Evolutionary conservation across 2,329 filamentous ascomycete species (phyloP).

Genomic region (Monosporascus sp.): DNA sequence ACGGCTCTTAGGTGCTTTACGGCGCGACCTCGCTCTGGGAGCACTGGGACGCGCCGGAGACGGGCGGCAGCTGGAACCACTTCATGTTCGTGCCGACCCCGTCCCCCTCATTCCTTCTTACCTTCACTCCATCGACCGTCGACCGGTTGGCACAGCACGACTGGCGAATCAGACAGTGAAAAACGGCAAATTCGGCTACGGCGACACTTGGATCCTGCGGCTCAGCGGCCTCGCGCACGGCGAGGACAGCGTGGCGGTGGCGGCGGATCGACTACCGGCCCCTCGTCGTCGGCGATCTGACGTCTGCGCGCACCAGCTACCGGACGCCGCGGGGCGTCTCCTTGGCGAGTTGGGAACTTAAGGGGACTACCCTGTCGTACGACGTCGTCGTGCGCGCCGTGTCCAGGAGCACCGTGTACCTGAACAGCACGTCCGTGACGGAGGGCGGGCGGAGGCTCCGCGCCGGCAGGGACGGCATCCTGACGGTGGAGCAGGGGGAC

Average conservation of each 20-base stretch:
- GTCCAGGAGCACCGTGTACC: neutral
- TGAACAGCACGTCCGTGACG: neutral
- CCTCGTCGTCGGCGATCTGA: conserved; percentile 4
- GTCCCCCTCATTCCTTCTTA: neutral
- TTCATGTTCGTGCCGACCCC: conserved; percentile 6
- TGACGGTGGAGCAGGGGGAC: neutral
- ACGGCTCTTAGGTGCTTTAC: conserved; percentile 2
- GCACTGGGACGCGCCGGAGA: conserved; percentile 7
- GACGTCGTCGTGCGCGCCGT: conserved; percentile 4
- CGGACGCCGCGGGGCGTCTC: conserved; percentile 1
- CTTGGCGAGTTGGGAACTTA: conserved; percentile 3
- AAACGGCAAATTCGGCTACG: neutral
- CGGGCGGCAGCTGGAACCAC: conserved; percentile 8
- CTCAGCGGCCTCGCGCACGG: conserved; percentile 1
- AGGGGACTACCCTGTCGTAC: conserved; percentile 1
- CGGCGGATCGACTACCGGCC: conserved; percentile 3
- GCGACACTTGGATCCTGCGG: conserved; percentile 5
- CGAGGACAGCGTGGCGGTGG: conserved; percentile 1
- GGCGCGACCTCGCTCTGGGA: conserved; percentile 9
- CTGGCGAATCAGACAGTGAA: too few species aligned
- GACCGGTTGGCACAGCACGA: neutral
- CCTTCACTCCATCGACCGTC: neutral
- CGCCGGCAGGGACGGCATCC: neutral
- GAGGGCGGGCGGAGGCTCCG: neutral
- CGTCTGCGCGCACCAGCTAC: conserved; percentile 6